Evolutionary conservation across 176 grass and related monocot genomes (phyloP).

Genomic region (Saccharum officinarum): DNA sequence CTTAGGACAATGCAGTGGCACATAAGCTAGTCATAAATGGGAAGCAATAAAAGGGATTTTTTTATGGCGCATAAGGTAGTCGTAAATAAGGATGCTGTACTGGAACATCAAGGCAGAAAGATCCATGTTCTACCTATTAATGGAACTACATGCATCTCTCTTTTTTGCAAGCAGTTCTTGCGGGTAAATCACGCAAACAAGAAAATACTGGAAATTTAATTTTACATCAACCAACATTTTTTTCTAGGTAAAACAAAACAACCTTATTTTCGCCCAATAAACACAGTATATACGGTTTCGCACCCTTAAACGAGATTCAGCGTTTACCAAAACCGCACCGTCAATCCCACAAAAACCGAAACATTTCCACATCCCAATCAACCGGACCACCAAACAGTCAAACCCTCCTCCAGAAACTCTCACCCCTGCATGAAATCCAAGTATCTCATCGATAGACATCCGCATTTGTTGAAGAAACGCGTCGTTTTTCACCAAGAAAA

Average conservation of each 20-base stretch:
- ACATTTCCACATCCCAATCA: slow-evolving; percentile 1
- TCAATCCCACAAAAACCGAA: neutral
- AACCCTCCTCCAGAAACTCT: neutral
- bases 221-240: neutral
- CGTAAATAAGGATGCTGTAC: neutral
- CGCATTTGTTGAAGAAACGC: neutral
- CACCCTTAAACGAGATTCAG: neutral
- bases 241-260: neutral
- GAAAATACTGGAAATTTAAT: neutral
- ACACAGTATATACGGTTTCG: neutral
- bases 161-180: neutral
- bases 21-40: neutral
- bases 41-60: too few relatives aligned
- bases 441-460: neutral
- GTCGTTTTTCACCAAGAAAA: neutral
- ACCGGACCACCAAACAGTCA: slow-evolving; percentile 11
- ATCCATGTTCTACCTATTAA: neutral
- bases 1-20: too few relatives aligned
- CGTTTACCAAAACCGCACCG: neutral
- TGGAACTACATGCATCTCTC: too few relatives aligned
- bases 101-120: neutral
- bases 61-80: too few relatives aligned
- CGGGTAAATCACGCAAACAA: neutral
- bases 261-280: neutral
- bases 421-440: slow-evolving; percentile 20